Evolutionary conservation across 345 rosid species (phyloP), one percentile per base, ranked within the genome.

Genomic region (Arabidopsis arenosa): DNA sequence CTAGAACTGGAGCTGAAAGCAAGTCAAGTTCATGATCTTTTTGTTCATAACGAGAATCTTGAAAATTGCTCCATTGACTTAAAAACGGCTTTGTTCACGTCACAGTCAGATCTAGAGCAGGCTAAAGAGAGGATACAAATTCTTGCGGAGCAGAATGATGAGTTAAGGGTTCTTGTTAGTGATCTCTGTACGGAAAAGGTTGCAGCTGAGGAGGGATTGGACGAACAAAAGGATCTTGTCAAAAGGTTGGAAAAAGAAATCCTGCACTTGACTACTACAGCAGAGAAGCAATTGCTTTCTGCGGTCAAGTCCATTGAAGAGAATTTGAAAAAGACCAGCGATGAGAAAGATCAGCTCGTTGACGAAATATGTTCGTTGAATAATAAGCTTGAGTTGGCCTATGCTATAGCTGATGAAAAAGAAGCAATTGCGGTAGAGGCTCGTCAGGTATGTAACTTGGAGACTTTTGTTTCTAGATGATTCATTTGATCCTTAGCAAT

Each of bases 381-480:
- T 66, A 82, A 87, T 45, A 82, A 87, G 81, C 88, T 91, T 75
- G 87, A 83, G 63, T 70, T 89, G 88, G 88, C 90, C 58, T 81
- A 80, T 82, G 86, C 86, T 63, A 47, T 85, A 74, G 96, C 87
- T 73, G 97, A 93, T 81, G 98, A 91, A 86, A 88, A 88, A 3
- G 97, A 88, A 83, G 98, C 98, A 74, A 76, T 85, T 58, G 87
- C 96, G 5, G 80, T 81, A 69, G 97, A 91, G 85, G 90, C 96
- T 55, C 89, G 88, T 15, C 97, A 88, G 92, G 98, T 88, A 73
- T 40, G 68, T 49, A 35, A 36, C 18, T 15, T 28, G 43, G 63
- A 65, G 73, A 67, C 47, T 39, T 48, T 21, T 47, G 1, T 56
- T 21, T 65, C 47, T 47, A 44, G 7, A 61, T 41, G 13, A 62